Conservation (phyloP, 345 rosid species). For the Alliaria petiolata region DNA sequence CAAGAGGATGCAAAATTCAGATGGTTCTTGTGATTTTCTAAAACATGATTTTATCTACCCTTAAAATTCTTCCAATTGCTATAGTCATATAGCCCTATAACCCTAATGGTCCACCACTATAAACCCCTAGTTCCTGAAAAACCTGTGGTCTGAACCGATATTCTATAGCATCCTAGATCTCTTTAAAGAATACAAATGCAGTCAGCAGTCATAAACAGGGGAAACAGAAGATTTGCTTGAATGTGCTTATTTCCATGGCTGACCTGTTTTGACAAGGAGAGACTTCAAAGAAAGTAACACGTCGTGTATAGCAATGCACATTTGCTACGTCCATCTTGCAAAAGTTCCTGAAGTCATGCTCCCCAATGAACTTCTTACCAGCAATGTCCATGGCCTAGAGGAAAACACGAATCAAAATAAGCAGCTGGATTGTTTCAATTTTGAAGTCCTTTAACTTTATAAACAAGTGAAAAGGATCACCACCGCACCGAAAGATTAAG, state of each 20-base stretch:
- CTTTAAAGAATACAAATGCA: background rate
- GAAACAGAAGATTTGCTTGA: background rate
- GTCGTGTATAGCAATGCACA: slow-evolving; percentile 70
- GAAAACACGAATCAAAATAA: slow-evolving; percentile 16
- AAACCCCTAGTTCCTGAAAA: background rate
- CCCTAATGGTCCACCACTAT: background rate
- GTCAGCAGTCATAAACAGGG: background rate
- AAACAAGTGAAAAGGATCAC: slow-evolving; percentile 11
- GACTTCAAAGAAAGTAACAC: slow-evolving; percentile 60
- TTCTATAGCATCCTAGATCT: background rate
- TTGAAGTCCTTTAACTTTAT: background rate
- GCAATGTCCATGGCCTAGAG: slow-evolving; percentile 78
- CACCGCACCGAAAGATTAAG: slow-evolving; percentile 57
- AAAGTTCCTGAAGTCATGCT: slow-evolving; percentile 89
- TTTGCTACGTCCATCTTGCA: slow-evolving; percentile 96
- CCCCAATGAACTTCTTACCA: slow-evolving; percentile 76
- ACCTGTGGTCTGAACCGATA: background rate
- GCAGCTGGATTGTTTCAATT: slow-evolving; percentile 3
- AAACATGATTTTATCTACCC: background rate
- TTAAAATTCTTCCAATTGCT: background rate
- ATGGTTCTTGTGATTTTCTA: background rate
- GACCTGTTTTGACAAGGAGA: slow-evolving; percentile 67
- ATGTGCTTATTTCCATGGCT: slow-evolving; percentile 23
- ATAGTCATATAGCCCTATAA: background rate
- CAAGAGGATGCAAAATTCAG: background rate